Evolutionary conservation across 2,329 filamentous ascomycete species (phyloP).

Genomic region (Ceratocystis cacaofunesta): DNA sequence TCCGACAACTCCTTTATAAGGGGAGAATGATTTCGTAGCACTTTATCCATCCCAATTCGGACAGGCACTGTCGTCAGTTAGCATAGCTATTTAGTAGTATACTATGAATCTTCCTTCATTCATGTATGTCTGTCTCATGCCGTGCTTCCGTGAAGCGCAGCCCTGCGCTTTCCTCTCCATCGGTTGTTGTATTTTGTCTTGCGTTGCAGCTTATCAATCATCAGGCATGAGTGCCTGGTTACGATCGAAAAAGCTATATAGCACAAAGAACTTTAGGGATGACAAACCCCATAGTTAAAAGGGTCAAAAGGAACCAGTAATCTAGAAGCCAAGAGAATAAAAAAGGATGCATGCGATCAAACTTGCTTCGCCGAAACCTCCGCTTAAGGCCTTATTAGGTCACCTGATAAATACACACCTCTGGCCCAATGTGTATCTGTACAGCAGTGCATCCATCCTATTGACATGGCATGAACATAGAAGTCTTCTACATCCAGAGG

Average conservation of each 20-base stretch:
- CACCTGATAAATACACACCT: not conserved
- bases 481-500: not conserved
- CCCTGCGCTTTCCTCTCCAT: not conserved
- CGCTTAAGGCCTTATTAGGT: not conserved
- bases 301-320: not conserved
- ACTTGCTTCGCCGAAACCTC: not conserved
- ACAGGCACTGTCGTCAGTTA: not conserved
- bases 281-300: too few species aligned
- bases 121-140: not conserved
- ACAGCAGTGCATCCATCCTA: not conserved
- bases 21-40: not conserved
- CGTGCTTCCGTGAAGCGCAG: not conserved
- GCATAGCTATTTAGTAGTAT: not conserved
- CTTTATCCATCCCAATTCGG: not conserved
- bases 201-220: not conserved
- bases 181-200: not conserved
- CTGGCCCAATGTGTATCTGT: not conserved
- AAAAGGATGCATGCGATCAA: not conserved
- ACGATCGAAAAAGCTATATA: not conserved
- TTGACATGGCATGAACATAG: not conserved
- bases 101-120: not conserved
- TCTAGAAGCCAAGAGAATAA: not conserved
- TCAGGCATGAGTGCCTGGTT: not conserved
- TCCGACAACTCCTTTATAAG: not conserved
- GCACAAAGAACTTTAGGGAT: too few species aligned